Evolutionary conservation across 2,329 filamentous ascomycete genomes (phyloP).

Genomic region (Fusarium pseudoanthophilum): DNA sequence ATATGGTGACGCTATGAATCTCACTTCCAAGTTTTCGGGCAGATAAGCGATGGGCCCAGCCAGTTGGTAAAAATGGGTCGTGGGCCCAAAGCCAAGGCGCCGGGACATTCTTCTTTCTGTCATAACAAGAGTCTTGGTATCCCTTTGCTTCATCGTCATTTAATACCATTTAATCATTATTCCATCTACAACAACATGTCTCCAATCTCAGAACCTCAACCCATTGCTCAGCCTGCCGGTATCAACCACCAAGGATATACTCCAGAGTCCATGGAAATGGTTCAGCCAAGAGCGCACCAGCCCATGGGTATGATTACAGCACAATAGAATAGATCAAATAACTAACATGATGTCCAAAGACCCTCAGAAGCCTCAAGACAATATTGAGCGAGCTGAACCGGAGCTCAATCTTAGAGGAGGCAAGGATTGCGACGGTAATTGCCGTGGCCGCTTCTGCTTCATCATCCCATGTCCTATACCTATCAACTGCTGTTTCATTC

Average conservation of each 20-base stretch:
- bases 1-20: constrained; percentile 3
- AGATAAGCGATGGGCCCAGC: neutral
- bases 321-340: no score
- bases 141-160: rapidly evolving
- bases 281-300: neutral
- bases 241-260: rapidly evolving
- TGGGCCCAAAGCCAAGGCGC: neutral
- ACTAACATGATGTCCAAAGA: no score
- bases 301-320: no score
- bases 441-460: neutral
- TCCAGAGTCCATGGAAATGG: neutral
- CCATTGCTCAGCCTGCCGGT: neutral
- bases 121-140: neutral
- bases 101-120: neutral
- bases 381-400: no score
- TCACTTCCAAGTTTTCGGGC: neutral
- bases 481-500: neutral
- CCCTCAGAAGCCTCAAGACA: no score
- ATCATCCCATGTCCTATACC: neutral
- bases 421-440: neutral
- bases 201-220: neutral
- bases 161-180: neutral
- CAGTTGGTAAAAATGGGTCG: neutral
- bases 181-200: neutral
- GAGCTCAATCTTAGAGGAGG: neutral